Evolutionary conservation across 345 rosid species (phyloP).

Genomic region (Rhodamnia argentea): DNA sequence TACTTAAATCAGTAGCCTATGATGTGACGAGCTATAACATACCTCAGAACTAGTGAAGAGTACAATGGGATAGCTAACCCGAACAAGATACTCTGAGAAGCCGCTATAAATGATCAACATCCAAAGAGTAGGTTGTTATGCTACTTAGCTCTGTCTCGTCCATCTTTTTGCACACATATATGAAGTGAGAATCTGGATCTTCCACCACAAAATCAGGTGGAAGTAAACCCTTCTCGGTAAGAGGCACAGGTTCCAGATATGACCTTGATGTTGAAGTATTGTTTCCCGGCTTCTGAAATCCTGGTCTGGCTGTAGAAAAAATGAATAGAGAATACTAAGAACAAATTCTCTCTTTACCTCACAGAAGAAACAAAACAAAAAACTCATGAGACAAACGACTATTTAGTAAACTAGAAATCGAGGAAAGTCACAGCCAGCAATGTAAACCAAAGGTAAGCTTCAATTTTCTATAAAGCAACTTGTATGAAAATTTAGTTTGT

Average conservation of each 20-base stretch:
- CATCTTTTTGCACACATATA: slow-evolving; percentile 64
- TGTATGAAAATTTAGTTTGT: background rate
- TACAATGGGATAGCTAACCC: background rate
- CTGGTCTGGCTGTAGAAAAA: slow-evolving; percentile 73
- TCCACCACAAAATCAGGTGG: slow-evolving; percentile 58
- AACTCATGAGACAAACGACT: background rate
- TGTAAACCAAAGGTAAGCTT: background rate
- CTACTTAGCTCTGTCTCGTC: slow-evolving; percentile 20
- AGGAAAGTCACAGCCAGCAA: background rate
- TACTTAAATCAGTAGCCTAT: background rate
- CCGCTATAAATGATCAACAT: slow-evolving; percentile 18
- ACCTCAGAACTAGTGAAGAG: background rate
- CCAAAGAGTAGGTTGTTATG: slow-evolving; percentile 28
- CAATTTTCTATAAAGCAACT: background rate
- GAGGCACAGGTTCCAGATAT: slow-evolving; percentile 50
- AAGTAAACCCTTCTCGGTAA: slow-evolving; percentile 57
- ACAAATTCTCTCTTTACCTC: background rate
- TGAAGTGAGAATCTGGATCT: slow-evolving; percentile 91
- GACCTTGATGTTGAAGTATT: slow-evolving; percentile 35
- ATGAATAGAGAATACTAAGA: background rate
- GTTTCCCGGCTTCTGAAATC: slow-evolving; percentile 37
- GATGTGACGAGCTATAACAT: background rate
- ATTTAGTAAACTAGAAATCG: background rate
- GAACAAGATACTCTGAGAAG: background rate
- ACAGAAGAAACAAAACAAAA: background rate